Base-by-base conservation (phyloP, 129 eudicot genomes). In the Flaveria sonorensis region DNA sequence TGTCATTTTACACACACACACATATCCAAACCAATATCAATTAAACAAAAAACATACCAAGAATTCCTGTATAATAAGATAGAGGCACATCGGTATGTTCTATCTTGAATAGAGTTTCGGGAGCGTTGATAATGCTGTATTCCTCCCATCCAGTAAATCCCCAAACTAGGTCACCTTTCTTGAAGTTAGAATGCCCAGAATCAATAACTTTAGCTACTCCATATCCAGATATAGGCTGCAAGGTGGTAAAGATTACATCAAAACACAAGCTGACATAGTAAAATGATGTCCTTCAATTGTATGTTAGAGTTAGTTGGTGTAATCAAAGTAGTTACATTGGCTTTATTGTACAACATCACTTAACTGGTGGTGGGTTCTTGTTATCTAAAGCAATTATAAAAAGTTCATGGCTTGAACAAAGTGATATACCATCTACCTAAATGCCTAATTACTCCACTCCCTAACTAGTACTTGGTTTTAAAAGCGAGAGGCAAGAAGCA, bases 81-180 rank as follows among this genome's bases (percentile, higher is more conserved):
- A 91, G 92, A 65, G 92, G 97, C 36, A 88, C 86, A 77, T 88
- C 90, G 0, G 86, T 83, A 52, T 91, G 81, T 16, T 85, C 73
- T 73, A 91, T 85, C 72, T 91, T 91, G 69, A 86, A 81, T 11
- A 83, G 48, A 42, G 15, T 7, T 70, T 67, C 72, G 0, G 85
- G 45, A 24, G 68, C 52, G 10, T 68, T 88, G 57, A 90, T 81
- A 12, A 90, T 76, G 74, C 81, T 84, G 80, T 90, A 90, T 63
- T 90, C 93, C 79, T 90, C 96, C 96, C 96, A 90, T 63, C 96
- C 83, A 18, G 86, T 86, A 6, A 65, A 1, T 60, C 96, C 96
- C 93, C 87, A 90, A 43, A 90, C 68, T 7, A 90, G 51, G 65
- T 88, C 96, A 57, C 87, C 96, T 51, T 76, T 78, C 79, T 86